phyloP scores from a whole-genome alignment of 108 stramenopile genomes.

The Cyclotella sp. region DNA sequence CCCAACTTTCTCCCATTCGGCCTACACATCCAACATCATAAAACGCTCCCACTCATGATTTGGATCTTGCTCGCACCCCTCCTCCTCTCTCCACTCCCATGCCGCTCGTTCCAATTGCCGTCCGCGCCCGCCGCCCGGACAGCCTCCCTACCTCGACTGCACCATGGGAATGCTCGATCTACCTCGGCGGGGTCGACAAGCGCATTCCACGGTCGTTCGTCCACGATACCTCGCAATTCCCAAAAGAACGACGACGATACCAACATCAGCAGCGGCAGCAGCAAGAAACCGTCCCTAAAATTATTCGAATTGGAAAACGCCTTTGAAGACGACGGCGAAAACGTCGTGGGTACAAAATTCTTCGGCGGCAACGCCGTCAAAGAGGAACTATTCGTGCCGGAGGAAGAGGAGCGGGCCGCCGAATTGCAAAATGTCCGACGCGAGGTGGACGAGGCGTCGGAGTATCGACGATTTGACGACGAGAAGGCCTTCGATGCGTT shows the following conservation, averaged over 20 bases:
- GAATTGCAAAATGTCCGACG: constrained; percentile 39
- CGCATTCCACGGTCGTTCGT: too few species aligned
- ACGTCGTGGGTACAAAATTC: constrained; percentile 52
- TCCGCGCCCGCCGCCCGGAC: too few species aligned
- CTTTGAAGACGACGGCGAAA: constrained; percentile 45
- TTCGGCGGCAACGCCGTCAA: constrained; percentile 79
- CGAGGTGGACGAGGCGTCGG: constrained; percentile 13
- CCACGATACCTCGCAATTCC: constrained; percentile 3
- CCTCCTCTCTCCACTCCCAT: too few species aligned
- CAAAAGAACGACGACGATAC: constrained; percentile 14
- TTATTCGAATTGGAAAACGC: constrained; percentile 47
- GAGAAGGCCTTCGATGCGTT: constrained; percentile 49
- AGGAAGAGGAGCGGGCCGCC: constrained; percentile 60
- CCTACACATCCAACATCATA: too few species aligned
- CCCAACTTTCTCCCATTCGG: too few species aligned
- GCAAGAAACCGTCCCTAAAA: constrained; percentile 16
- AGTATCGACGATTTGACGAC: constrained; percentile 62
- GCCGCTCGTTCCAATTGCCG: too few species aligned
- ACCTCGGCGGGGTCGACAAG: too few species aligned
- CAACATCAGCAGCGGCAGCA: neutral
- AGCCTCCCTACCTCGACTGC: too few species aligned
- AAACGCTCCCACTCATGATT: too few species aligned
- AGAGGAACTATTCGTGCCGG: constrained; percentile 76
- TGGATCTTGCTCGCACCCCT: too few species aligned
- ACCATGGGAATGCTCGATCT: too few species aligned